Base-by-base conservation (phyloP, 1,139 yeast species). In the Suhomyces taliae region DNA sequence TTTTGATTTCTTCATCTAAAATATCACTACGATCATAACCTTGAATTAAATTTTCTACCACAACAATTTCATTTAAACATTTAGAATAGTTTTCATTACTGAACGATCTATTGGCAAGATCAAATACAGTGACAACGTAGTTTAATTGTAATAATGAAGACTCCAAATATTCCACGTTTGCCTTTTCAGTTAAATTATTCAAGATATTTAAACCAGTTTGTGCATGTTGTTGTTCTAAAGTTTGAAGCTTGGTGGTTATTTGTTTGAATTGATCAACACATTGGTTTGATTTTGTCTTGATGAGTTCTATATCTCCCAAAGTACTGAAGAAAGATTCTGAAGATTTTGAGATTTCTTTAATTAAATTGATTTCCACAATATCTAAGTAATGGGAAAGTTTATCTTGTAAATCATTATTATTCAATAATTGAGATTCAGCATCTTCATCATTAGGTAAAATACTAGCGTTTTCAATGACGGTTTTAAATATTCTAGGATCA, bases 271-370 rank as follows among this genome's bases (percentile, higher is more conserved):
- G 69, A 2, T 64, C 64, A 0, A 85, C 71, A 36, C 90, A 79
- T 8, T 65, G 62, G 7, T 74, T 66, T 0, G 95, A 82, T 52
- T 82, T 82, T 1, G 62, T 61, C 46, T 83, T 81, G 40, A 93
- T 84, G 8, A 72, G 74, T 54, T 81, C 78, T 49, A 95, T 78
- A 55, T 89, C 96, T 47, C 84, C 90, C 48, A 95, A 70, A 0
- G 97, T 91, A 44, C 82, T 81, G 65, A 91, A 90, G 61, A 93
- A 93, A 4, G 91, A 84, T 49, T 83, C 82, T 0, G 97, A 88
- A 0, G 96, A 86, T 54, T 81, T 82, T 9, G 96, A 86, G 35
- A 93, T 90, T 62, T 91, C 97, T 40, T 81, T 77, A 19, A 91
- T 87, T 41, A 93, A 69, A 53, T 87, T 84, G 37, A 88, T 72